Percentiles rank a stretch among this genome's conserved stretches.
Conservation (phyloP, 495 filamentous ascomycete genomes). For the Talaromyces thailandensis region DNA sequence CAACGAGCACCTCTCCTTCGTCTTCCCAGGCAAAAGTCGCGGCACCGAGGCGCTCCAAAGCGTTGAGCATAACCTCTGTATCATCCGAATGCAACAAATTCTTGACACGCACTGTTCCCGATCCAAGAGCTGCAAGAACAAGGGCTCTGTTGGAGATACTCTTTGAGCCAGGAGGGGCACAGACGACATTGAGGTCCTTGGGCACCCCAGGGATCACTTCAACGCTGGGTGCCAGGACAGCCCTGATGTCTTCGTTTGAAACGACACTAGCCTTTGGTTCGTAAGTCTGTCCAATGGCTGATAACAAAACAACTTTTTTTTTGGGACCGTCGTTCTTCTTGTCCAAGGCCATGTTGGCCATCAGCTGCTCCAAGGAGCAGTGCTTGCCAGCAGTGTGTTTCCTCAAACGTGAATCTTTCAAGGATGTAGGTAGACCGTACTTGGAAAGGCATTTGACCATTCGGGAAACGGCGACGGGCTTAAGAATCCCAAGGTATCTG, state of each 20-base stretch:
- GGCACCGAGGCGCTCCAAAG: slow-evolving; percentile 71
- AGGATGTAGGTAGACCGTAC: slow-evolving; percentile 81
- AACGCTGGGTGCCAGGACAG: slow-evolving; percentile 76
- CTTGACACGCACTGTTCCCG: slow-evolving; percentile 76
- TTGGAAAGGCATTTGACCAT: slow-evolving; percentile 87
- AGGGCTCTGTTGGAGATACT: slow-evolving; percentile 95
- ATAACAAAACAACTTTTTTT: slow-evolving; percentile 95
- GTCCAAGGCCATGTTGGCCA: slow-evolving; percentile 92
- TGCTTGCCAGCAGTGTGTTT: slow-evolving; percentile 79
- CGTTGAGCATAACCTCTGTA: slow-evolving; percentile 92
- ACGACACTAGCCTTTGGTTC: slow-evolving; percentile 85
- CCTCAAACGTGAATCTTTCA: slow-evolving; percentile 75
- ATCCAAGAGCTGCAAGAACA: slow-evolving; percentile 82
- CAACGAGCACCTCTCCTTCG: slow-evolving; percentile 78
- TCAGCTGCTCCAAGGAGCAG: slow-evolving; percentile 81
- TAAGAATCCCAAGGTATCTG: slow-evolving; percentile 79
- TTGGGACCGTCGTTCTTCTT: slow-evolving; percentile 97
- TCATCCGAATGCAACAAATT: slow-evolving; percentile 96
- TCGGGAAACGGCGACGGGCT: slow-evolving; percentile 78
- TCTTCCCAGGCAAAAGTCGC: slow-evolving; percentile 94
- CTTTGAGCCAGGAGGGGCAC: slow-evolving; percentile 91
- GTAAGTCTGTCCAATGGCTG: slow-evolving; percentile 77
- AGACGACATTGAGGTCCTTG: slow-evolving; percentile 53
- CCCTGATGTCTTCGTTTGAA: slow-evolving; percentile 72
- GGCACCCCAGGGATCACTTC: slow-evolving; percentile 62